Evolutionary conservation across 148 eudicot species (phyloP).

Genomic region (Rhododendron ovatum): DNA sequence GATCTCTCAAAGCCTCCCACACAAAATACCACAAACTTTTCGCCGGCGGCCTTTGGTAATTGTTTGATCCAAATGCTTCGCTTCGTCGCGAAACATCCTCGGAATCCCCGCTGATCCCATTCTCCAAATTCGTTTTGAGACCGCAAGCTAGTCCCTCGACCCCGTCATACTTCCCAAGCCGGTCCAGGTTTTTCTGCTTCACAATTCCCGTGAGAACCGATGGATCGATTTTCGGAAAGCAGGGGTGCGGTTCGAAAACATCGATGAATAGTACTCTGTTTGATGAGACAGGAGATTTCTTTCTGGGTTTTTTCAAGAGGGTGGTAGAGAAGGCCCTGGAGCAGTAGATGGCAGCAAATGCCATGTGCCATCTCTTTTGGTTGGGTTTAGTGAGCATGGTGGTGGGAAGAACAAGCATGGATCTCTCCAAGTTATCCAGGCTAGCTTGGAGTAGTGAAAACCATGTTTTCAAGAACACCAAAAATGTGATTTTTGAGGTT

Average conservation of each 20-base stretch:
- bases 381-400: not conserved
- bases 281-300: not conserved
- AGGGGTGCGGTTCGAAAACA: not conserved
- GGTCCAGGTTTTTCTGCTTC: not conserved
- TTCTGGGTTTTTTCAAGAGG: not conserved
- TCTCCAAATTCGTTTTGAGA: not conserved
- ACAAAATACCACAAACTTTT: constrained; percentile 11
- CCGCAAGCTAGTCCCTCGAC: not conserved
- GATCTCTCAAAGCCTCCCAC: not conserved
- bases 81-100: not conserved
- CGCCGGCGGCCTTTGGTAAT: constrained; percentile 10
- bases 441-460: not conserved
- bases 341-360: constrained; percentile 12
- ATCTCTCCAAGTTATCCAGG: not conserved
- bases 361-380: constrained; percentile 19
- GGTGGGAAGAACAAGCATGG: not conserved
- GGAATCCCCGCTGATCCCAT: not conserved
- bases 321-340: constrained; percentile 17
- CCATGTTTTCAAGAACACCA: not conserved
- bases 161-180: not conserved
- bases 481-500: not conserved
- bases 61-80: not conserved
- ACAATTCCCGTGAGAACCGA: not conserved
- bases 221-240: not conserved
- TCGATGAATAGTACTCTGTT: not conserved